Base-by-base conservation (phyloP, 2,329 filamentous ascomycete genomes). In the Aspergillus floridensis region DNA sequence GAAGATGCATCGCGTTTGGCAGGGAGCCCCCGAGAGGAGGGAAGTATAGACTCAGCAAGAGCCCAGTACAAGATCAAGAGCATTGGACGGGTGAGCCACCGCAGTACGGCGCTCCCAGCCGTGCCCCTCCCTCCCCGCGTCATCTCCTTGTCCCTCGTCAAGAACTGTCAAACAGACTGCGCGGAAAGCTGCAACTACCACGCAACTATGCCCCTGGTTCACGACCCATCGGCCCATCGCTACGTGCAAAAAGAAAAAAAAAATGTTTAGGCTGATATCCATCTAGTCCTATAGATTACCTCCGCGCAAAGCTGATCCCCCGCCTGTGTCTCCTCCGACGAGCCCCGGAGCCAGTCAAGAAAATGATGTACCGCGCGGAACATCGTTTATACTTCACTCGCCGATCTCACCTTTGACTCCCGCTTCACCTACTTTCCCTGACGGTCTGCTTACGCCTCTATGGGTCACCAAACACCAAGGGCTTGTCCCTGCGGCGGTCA, bases 381-480 rank as follows among this genome's bases (percentile, higher is more conserved):
- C 80, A 24, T 76, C 81, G 19, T 78, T 82, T 60, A 79, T 87
- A n/a, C 79, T 96, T 4, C 93, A 98, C 75, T 98, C 95, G 12
- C 91, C 93, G 1, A 87, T 96, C 65, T 98, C 95, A 2, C 95
- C 93, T 0, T 82, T 98, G 31, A 95, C 90, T 44, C 92, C 93
- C 3, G 84, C 84, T 7, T 96, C 93, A 7, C 81, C 86, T 2
- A 83, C 96, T 2, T 98, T 95, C 71, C 93, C 93, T 7, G 95
- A 98, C 76, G 95, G 93, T 4, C 80, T 97, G 59, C 86, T 97
- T 72, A 87, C 92, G 61, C 83, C 88, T 21, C 77, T 85, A 61
- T 99, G 93, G 93, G 81, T 96, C 57, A 85, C 86, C 60, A 99
- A 98, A 74, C 93, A 98, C 73, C 93, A 96, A 71, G 81, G 89